These are phyloP conservation scores for Hura crepitans DNA, from an alignment of 441 rosid species.

Conservation along the genomic window DNA sequence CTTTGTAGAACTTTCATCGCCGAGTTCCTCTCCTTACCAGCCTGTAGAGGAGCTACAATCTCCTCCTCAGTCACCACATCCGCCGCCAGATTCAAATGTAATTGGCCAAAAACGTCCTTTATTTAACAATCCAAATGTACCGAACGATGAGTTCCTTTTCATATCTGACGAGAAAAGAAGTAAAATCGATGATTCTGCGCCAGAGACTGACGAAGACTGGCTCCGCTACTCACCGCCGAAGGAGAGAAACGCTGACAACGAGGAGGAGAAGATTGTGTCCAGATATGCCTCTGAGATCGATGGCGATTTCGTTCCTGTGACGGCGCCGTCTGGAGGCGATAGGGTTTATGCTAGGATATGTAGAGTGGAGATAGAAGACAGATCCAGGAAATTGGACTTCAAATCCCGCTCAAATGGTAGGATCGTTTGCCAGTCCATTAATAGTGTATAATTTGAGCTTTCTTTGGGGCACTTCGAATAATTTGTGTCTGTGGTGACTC, in stretches of 20 bases:
- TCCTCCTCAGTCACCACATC: constrained; percentile 29
- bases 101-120: constrained; percentile 50
- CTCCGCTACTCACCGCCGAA: constrained; percentile 48
- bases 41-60: constrained; percentile 24
- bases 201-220: constrained; percentile 57
- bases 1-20: constrained; percentile 24
- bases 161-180: constrained; percentile 51
- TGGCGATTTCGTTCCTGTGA: constrained; percentile 78
- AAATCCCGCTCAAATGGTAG: constrained; percentile 49
- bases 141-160: constrained; percentile 25
- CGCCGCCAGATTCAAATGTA: constrained; percentile 16
- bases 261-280: constrained; percentile 43
- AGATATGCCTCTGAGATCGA: constrained; percentile 72
- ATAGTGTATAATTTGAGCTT: background rate
- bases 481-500: background rate
- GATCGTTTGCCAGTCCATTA: background rate
- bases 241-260: constrained; percentile 26
- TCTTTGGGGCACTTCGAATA: background rate
- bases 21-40: constrained; percentile 22
- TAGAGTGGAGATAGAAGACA: constrained; percentile 41
- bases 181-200: constrained; percentile 30
- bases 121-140: constrained; percentile 29
- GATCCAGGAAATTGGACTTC: constrained; percentile 39
- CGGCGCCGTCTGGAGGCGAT: constrained; percentile 75
- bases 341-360: constrained; percentile 83